Conservation (phyloP, 352 stramenopile genomes). For the Pythium utonaiense region DNA sequence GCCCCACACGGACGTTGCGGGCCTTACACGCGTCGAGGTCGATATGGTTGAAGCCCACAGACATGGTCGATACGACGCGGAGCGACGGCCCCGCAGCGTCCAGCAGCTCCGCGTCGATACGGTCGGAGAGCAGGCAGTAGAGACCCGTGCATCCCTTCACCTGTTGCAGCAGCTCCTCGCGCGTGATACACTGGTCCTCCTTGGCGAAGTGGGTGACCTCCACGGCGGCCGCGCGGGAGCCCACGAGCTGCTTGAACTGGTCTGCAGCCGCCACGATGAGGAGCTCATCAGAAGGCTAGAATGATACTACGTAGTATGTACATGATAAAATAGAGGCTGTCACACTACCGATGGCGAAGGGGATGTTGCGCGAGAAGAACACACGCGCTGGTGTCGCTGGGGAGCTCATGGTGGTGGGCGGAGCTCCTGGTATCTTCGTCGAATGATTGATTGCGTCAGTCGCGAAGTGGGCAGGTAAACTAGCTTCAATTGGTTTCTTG, state of each 20-base stretch:
- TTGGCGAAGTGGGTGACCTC: slow-evolving; percentile 12
- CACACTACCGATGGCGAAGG: slow-evolving; percentile 67
- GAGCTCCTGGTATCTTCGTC: slow-evolving; percentile 13
- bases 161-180: slow-evolving; percentile 25
- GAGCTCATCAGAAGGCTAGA: background rate
- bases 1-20: slow-evolving; percentile 48
- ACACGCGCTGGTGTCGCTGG: slow-evolving; percentile 51
- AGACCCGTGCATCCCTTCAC: slow-evolving; percentile 35
- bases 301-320: background rate
- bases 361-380: slow-evolving; percentile 70
- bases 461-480: background rate
- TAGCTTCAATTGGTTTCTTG: too few species aligned
- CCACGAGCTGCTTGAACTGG: slow-evolving; percentile 16
- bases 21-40: slow-evolving; percentile 49
- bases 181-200: slow-evolving; percentile 26
- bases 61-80: slow-evolving; percentile 63
- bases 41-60: slow-evolving; percentile 80
- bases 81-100: slow-evolving; percentile 31
- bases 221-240: background rate
- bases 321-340: too few species aligned
- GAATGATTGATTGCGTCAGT: slow-evolving; percentile 23
- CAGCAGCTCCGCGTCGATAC: slow-evolving; percentile 47
- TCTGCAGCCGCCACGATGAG: background rate
- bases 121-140: slow-evolving; percentile 45
- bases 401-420: slow-evolving; percentile 52